phyloP scores from a whole-genome alignment of 768 basidiomycete genomes.

The Termitomyces sp. region DNA sequence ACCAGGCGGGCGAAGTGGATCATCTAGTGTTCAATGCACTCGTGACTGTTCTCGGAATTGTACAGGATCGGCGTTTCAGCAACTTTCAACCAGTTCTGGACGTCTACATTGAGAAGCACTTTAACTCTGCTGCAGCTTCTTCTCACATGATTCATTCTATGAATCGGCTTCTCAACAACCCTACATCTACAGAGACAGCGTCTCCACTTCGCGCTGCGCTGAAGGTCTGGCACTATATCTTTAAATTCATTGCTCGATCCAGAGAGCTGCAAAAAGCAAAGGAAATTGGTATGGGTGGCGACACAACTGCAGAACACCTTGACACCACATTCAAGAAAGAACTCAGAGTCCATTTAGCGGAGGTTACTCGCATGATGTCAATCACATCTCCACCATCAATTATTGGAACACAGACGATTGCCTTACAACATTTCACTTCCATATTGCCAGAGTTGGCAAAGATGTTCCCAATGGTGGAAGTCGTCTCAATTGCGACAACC shows the following conservation, averaged over 20 bases:
- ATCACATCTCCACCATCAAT: conserved; percentile 73
- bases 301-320: conserved; percentile 80
- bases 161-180: conserved; percentile 73
- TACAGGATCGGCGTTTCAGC: conserved; percentile 90
- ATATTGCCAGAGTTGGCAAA: conserved; percentile 84
- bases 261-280: conserved; percentile 82
- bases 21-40: conserved; percentile 85
- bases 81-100: conserved; percentile 94
- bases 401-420: conserved; percentile 94
- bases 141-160: conserved; percentile 85
- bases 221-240: conserved; percentile 96
- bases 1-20: conserved; percentile 76
- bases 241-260: conserved; percentile 91
- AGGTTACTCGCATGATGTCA: conserved; percentile 88
- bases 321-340: conserved; percentile 84
- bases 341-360: conserved; percentile 64
- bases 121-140: conserved; percentile 72
- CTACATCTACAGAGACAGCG: conserved; percentile 66
- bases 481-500: conserved; percentile 79
- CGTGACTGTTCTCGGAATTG: conserved; percentile 86
- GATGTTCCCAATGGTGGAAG: conserved; percentile 75
- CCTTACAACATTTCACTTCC: conserved; percentile 88
- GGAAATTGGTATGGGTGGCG: conserved; percentile 73
- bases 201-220: conserved; percentile 80
- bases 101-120: conserved; percentile 89